Conservation (phyloP, 1,284 basidiomycete species). For the Puccinia brachypodii region DNA sequence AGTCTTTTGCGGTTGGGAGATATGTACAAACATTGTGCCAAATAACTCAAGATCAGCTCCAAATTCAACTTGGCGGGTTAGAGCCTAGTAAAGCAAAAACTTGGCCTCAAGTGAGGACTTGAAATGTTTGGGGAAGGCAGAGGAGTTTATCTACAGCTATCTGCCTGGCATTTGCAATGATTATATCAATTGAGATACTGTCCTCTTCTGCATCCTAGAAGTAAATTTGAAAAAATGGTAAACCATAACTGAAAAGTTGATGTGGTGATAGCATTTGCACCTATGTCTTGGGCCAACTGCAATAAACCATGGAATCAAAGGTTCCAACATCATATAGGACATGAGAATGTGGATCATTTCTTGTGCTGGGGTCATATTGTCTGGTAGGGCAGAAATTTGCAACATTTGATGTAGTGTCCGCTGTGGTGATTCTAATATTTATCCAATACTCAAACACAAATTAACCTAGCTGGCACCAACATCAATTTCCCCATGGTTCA, state of each 20-base stretch:
- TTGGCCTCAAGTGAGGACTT: neutral
- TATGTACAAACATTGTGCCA: neutral
- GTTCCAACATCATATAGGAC: neutral
- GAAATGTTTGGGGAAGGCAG: neutral
- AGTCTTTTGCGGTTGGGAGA: neutral
- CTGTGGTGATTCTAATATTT: no score
- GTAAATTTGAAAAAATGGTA: constrained; percentile 3
- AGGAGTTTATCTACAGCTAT: neutral
- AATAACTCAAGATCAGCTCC: neutral
- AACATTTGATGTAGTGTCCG: neutral
- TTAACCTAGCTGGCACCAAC: no score
- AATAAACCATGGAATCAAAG: neutral
- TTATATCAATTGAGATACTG: neutral
- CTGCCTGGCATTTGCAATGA: neutral
- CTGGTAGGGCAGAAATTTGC: neutral
- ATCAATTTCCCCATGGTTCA: no score
- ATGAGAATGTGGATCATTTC: neutral
- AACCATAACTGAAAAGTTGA: neutral
- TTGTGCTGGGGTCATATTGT: neutral
- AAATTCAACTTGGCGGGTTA: neutral
- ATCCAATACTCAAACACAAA: no score
- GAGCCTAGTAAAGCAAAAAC: neutral
- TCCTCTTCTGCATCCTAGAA: neutral
- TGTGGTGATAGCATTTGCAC: neutral
- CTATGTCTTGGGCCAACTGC: neutral